phyloP scores from a whole-genome alignment of 140 eudicot genomes.

The Anethum foeniculum region DNA sequence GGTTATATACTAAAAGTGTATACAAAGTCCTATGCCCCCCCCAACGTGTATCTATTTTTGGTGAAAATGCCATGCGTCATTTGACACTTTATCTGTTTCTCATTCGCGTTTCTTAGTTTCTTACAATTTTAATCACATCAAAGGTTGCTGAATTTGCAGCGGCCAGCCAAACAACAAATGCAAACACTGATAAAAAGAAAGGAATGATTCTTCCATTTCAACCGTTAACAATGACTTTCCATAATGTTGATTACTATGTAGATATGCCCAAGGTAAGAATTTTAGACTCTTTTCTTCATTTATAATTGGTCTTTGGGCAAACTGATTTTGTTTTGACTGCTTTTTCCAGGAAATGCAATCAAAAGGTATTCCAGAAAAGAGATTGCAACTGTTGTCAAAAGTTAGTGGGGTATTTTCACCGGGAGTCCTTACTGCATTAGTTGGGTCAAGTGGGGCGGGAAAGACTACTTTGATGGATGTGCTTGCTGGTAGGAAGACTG shows the following conservation, averaged over 20 bases:
- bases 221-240: conserved; percentile 73
- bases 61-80: background rate
- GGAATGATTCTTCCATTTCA: conserved; percentile 93
- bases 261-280: conserved; percentile 84
- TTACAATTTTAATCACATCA: background rate
- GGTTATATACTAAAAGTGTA: background rate
- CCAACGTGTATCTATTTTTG: background rate
- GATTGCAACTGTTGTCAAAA: conserved; percentile 57
- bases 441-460: conserved; percentile 97
- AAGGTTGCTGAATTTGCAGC: conserved; percentile 16
- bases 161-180: conserved; percentile 6
- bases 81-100: background rate
- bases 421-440: conserved; percentile 85
- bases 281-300: background rate
- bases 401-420: conserved; percentile 93
- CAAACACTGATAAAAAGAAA: conserved; percentile 18
- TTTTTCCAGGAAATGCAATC: conserved; percentile 59
- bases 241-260: conserved; percentile 71
- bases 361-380: conserved; percentile 62
- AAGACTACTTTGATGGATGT: conserved; percentile 95
- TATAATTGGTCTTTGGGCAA: background rate
- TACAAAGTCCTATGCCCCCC: background rate
- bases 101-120: background rate
- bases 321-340: background rate
- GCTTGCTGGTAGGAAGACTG: conserved; percentile 91